Evolutionary conservation across 257 asterid species (phyloP), one percentile per base, ranked within the genome.

Genomic region (Nicotiana benthamiana): DNA sequence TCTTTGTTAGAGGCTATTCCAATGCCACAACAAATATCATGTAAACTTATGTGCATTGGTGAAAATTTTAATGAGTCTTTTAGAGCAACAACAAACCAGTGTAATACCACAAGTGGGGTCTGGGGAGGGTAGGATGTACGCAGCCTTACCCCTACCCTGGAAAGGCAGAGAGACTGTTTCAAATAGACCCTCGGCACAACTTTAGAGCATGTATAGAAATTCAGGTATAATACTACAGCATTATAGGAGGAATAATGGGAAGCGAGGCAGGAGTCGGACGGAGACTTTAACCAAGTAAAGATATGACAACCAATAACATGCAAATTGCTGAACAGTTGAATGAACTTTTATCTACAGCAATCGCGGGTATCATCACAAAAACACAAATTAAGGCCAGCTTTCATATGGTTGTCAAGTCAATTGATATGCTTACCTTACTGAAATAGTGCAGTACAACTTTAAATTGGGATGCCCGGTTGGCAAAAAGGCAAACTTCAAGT

Each of bases 11-110:
- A 72, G 77, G 13, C 22, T 43, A 72, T 72, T 20, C n/a, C 4
- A 12, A 72, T 72, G 77, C 59, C 77, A 70, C 22, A 13, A 20
- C 4, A 43, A 70, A 70, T 70, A 70, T 70, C 77, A 70, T 70
- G 27, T 61, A 68, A 1, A 52, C 24, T 43, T 6, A 0, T 4
- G 0, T 13, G 20, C 36, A 72, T 9, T 46, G 15, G 15, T 22
- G 77, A 20, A 51, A 53, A 22, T 72, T 43, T 13, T 13, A 43
- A 40, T 1, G 77, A 22, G 36, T 72, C 76, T 40, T 8, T 72
- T 72, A 46, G 18, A 22, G 20, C 24, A 70, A 36, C 43, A 36
- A 36, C 43, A 36, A 36, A 8, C 43, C 9, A 36, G 9, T 36
- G 43, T 5, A 36, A 36, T 36, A 9, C 43, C 43, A 36, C 43